Percentiles rank a stretch among this genome's conserved stretches.
phyloP scores from a whole-genome alignment of 2,329 filamentous ascomycete genomes.

The Pestalotiopsis sp. region DNA sequence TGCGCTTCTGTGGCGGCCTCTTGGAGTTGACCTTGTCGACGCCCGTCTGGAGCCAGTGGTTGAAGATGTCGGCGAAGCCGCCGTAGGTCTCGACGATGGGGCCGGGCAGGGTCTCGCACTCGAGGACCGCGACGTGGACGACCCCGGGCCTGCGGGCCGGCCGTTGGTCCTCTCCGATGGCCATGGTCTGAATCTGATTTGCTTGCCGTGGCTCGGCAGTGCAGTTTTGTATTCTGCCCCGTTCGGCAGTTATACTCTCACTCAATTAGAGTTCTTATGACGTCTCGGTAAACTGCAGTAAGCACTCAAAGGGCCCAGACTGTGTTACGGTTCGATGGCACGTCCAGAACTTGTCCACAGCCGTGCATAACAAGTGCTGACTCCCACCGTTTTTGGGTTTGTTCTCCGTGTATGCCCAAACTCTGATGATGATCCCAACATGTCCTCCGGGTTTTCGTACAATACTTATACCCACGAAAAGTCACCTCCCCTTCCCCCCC shows the following conservation, averaged over 20 bases:
- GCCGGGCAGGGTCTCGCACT: conserved; percentile 12
- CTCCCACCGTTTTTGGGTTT: not conserved
- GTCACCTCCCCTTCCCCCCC: not conserved
- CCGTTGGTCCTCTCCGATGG: not conserved
- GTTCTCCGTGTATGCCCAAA: not conserved
- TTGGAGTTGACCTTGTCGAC: conserved; percentile 1
- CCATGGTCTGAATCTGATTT: not conserved
- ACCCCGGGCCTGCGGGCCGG: not conserved
- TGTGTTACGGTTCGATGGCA: not conserved
- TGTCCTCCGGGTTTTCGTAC: not conserved
- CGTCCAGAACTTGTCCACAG: not conserved
- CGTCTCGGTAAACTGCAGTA: conserved; percentile 4
- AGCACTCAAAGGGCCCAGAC: conserved; percentile 1
- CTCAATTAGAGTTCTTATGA: conserved; percentile 1
- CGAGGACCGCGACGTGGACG: conserved; percentile 14
- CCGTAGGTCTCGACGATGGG: conserved; percentile 7
- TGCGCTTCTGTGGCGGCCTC: not conserved
- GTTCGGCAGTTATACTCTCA: not conserved
- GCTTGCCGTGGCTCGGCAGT: not conserved
- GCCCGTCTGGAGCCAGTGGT: conserved; percentile 13
- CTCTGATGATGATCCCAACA: not conserved
- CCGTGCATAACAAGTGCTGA: conserved; percentile 8
- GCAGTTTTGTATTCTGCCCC: not conserved
- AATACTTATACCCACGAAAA: not conserved
- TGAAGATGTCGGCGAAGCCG: conserved; percentile 13